These are phyloP conservation scores for Chrysochromulina tobinii DNA, from an alignment of 78 protist species.

Conservation along the genomic window DNA sequence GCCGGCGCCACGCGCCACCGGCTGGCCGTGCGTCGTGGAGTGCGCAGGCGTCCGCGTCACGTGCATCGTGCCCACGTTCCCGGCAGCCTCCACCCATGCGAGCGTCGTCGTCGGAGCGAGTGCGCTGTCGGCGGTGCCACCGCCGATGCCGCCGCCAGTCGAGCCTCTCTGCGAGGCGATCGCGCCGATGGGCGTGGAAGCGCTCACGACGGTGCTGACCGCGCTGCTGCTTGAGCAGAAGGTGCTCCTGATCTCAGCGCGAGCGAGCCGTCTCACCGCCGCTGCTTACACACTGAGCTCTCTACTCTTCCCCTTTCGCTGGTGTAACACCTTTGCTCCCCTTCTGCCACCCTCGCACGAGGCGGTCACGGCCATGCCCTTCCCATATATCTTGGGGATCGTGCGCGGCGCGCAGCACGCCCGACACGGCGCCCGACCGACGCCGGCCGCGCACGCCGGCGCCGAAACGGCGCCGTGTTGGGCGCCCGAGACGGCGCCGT, in stretches of 20 bases:
- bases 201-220: neutral
- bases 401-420: too few species aligned
- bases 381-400: neutral
- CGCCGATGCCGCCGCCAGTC: neutral
- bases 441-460: too few species aligned
- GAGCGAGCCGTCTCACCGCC: neutral
- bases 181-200: neutral
- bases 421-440: too few species aligned
- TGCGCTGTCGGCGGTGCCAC: too few species aligned
- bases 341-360: neutral
- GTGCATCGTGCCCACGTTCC: too few species aligned
- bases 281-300: neutral
- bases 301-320: neutral
- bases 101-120: too few species aligned
- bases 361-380: neutral
- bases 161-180: neutral
- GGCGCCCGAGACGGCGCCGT: too few species aligned
- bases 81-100: too few species aligned
- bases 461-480: too few species aligned
- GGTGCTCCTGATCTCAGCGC: neutral
- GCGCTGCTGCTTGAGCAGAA: constrained; percentile 3
- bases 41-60: too few species aligned
- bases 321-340: neutral
- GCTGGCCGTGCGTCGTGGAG: too few species aligned
- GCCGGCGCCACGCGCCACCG: too few species aligned